Evolutionary conservation across 768 basidiomycete species (phyloP).

Genomic region (Russula foetens): DNA sequence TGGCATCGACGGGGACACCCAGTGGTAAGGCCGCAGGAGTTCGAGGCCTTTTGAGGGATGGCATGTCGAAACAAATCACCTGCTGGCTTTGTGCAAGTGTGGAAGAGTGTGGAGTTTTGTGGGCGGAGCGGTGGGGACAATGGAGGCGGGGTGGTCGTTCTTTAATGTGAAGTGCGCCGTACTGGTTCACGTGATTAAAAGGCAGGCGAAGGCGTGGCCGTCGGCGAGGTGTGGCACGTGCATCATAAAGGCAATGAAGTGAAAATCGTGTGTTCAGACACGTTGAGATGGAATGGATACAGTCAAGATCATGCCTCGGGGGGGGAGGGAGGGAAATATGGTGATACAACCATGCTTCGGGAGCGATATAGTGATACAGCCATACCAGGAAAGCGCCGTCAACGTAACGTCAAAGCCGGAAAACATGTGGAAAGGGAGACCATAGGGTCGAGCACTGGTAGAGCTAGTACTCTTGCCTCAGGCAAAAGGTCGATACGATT

Average conservation of each 20-base stretch:
- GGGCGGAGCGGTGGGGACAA: slow-evolving; percentile 14
- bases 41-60: slow-evolving; percentile 16
- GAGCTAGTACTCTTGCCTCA: slow-evolving; percentile 7
- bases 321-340: neutral
- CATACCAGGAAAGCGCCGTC: neutral
- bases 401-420: neutral
- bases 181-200: slow-evolving; percentile 11
- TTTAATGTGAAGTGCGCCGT: slow-evolving; percentile 18
- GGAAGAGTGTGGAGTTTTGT: slow-evolving; percentile 15
- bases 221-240: slow-evolving; percentile 12
- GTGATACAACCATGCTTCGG: slow-evolving; percentile 7
- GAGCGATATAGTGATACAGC: slow-evolving; percentile 6
- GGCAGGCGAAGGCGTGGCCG: slow-evolving; percentile 17
- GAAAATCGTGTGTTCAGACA: slow-evolving; percentile 8
- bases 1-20: slow-evolving; percentile 12
- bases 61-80: slow-evolving; percentile 9
- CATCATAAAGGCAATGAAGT: slow-evolving; percentile 15
- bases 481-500: slow-evolving; percentile 7
- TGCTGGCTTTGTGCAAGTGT: slow-evolving; percentile 6
- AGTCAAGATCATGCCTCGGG: slow-evolving; percentile 12
- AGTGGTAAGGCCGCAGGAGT: neutral
- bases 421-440: neutral
- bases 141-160: slow-evolving; percentile 10
- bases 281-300: slow-evolving; percentile 15
- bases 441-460: no score